Conservation (phyloP, 1,284 basidiomycete genomes). For the Naganishia sp. region DNA sequence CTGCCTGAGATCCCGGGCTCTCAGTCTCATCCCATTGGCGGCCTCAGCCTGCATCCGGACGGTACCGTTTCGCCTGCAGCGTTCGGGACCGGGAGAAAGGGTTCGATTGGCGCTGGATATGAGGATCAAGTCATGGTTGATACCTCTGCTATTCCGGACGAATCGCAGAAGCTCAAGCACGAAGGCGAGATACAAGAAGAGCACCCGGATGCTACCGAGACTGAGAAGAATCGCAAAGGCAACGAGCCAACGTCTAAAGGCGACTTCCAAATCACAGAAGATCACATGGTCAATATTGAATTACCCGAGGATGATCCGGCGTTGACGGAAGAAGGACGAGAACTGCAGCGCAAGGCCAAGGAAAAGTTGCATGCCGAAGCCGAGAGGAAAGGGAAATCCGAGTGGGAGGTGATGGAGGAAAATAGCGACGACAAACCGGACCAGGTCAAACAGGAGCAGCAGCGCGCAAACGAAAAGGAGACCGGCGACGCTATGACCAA, state of each 20-base stretch:
- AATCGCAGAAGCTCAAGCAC: conserved; percentile 3
- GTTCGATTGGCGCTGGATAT: neutral
- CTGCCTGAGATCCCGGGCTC: conserved; percentile 15
- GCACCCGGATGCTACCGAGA: conserved; percentile 7
- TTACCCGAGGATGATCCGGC: conserved; percentile 15
- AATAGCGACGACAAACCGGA: conserved; percentile 8
- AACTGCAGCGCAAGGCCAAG: conserved; percentile 13
- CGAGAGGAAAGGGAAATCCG: conserved; percentile 7
- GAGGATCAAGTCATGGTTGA: conserved; percentile 16
- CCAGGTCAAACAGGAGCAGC: conserved; percentile 7
- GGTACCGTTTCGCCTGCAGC: conserved; percentile 11
- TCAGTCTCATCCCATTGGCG: conserved; percentile 7
- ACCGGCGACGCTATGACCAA: conserved; percentile 1
- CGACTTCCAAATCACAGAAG: conserved; percentile 8
- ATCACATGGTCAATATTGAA: conserved; percentile 21
- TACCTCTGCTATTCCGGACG: conserved; percentile 8
- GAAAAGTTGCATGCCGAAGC: conserved; percentile 9
- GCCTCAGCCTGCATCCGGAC: conserved; percentile 15
- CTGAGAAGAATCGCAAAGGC: conserved; percentile 16
- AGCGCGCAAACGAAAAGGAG: conserved; percentile 13
- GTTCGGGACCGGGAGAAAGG: conserved; percentile 2
- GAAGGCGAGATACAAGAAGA: neutral
- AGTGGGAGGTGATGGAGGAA: conserved; percentile 23
- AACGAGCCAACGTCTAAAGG: conserved; percentile 9
- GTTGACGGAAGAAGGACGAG: conserved; percentile 19